Evolutionary conservation across 192 early-diverging fungal species (phyloP).

Genomic region (Spizellomyces sp.): DNA sequence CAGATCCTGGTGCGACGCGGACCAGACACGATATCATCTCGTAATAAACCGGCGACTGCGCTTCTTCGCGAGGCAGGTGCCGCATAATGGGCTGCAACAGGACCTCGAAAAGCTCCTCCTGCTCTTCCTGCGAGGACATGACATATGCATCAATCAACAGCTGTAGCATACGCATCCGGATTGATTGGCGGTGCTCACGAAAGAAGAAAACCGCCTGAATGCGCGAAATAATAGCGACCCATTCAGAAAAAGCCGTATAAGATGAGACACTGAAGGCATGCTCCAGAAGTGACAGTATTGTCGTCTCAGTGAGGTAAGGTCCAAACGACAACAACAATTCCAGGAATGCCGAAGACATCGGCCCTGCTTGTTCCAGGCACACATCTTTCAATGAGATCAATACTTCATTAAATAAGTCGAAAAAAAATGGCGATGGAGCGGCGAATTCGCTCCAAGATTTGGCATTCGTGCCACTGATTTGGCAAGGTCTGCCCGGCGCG

Average conservation of each 20-base stretch:
- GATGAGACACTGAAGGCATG: conserved; percentile 3
- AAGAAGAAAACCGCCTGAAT: conserved; percentile 9
- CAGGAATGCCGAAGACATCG: background rate
- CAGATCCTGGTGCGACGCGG: background rate
- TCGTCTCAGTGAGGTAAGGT: conserved; percentile 5
- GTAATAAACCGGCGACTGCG: background rate
- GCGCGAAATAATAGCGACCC: conserved; percentile 1
- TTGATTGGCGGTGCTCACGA: background rate
- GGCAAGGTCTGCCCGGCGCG: background rate
- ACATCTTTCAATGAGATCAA: background rate
- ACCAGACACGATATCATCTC: background rate
- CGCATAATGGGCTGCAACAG: conserved; percentile 11
- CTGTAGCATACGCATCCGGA: background rate
- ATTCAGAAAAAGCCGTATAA: conserved; percentile 8
- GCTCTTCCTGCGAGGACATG: conserved; percentile 14
- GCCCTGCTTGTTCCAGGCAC: conserved; percentile 2
- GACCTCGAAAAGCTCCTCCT: conserved; percentile 20
- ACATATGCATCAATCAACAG: conserved; percentile 18
- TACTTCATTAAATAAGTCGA: conserved; percentile 15
- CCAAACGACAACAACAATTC: conserved; percentile 13
- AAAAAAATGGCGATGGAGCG: no score
- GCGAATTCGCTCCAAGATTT: no score
- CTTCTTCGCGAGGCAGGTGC: conserved; percentile 7
- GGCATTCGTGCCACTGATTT: no score
- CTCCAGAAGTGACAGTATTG: conserved; percentile 11